Evolutionary conservation across 2,329 filamentous ascomycete species (phyloP), one percentile per base, ranked within the genome.

Genomic region (Pseudogymnoascus sp.): DNA sequence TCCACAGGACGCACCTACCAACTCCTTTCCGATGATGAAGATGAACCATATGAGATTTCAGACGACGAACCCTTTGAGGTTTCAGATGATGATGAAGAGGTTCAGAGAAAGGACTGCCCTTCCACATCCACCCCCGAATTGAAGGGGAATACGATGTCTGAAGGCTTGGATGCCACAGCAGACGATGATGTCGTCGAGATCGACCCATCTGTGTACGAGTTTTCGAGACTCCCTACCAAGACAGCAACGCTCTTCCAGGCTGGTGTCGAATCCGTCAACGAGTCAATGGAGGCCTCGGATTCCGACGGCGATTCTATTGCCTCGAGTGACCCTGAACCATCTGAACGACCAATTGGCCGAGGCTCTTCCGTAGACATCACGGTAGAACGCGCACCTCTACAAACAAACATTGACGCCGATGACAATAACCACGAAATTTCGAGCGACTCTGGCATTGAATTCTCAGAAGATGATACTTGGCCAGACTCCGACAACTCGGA

Each of bases 1-100:
- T 56, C 50, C 50, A 56, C 50, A 13, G 50, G 50, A 21, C 50
- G 29, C 50, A 56, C 50, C n/a, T 56, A 56, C 6, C 50, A 56
- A 19, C 50, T 56, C 29, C 50, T 56, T 16, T 56, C 50, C n/a
- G 50, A 56, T 16, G 40, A 44, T 8, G 40, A 44, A 44, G 40
- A 44, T 44, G 31, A 33, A 11, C 29, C 26, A 4, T 29, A 31
- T 53, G 47, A 29, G 29, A 29, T 53, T 24, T 53, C 47, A 14
- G 47, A 53, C 26, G 40, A 42, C 4, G 40, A 47, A 14, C 29
- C 50, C 10, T 56, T 56, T 21, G 50, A 56, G 16, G 29, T 33
- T 56, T 56, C 50, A 4, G 50, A 33, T 33, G 50, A 56, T 10
- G 50, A 56, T n/a, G 50, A 56, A 19, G 50, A 33, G 21, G 14